Evolutionary conservation across 1,139 yeast genomes (phyloP), one percentile per base, ranked within the genome.

Genomic region (Diutina catenulata): DNA sequence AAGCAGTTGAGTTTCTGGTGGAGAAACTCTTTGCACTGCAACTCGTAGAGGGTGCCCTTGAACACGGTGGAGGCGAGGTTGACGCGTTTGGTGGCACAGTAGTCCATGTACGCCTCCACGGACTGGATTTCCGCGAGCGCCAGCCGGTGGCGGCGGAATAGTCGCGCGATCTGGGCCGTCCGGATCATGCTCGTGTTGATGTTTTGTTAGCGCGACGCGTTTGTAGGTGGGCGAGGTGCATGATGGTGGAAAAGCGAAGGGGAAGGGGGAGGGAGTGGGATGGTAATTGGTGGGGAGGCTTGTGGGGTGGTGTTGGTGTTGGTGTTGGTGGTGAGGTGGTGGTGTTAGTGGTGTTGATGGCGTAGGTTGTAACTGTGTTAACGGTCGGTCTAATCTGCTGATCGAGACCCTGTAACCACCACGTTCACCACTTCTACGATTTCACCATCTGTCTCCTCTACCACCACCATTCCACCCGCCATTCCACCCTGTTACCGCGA

Each of bases 1-100:
- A 63, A 65, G 44, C 76, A 64, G 18, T 60, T 48, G 22, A 77
- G 55, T 37, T 60, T 52, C 2, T 56, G 41, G 39, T 61, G 55
- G 2, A 80, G 56, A 45, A 70, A 64, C 37, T 70, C 59, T 50
- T 70, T 65, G 25, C 74, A 64, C 2, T 72, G 60, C 32, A 76
- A 59, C 48, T 83, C 94, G 49, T 81, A 83, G 6, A 81, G 50
- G 1, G 83, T 78, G 1, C 94, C 94, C 45, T 66, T 62, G 49
- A 80, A 80, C 22, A 38, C 35, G 9, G 37, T 27, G 21, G 22
- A 16, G 51, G 5, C 42, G 44, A 55, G 38, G 39, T 52, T 51
- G 4, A 55, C 39, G 7, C 48, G 42, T 33, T 51, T 55, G 3
- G 22, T 21, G 32, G 45, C 44, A 44, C 69, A 64, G 39, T 59